Base-by-base conservation (phyloP, 163 green algal species). In the Coccomyxa subellipsoidea region DNA sequence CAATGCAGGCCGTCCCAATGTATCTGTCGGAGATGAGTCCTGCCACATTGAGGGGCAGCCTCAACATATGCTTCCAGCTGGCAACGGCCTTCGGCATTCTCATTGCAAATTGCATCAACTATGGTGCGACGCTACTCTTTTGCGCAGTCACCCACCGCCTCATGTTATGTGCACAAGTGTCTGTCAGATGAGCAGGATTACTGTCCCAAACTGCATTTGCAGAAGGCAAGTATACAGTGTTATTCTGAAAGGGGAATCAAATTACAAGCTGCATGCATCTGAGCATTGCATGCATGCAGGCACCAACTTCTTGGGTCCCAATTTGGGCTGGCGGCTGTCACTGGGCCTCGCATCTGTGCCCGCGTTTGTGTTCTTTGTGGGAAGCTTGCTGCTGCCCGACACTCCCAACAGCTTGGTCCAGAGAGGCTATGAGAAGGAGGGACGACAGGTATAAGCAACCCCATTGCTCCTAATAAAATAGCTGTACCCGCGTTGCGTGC, bases 21-120 rank as follows among this genome's bases (percentile, higher is more conserved):
- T 91, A 90, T 69, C 83, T 90, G 37, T 91, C 85, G 21, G 89
- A 92, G 77, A 89, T 90, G 75, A 84, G 84, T 4, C 86, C 84
- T 47, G 78, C 84, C 34, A 53, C 84, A 8, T 32, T 87, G 23
- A 79, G 84, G 7, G 86, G 86, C 21, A 81, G 78, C 27, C 84
- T 90, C 37, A 90, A 88, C 82, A 85, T 89, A 38, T 80, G 87
- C 77, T 90, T 90, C 82, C 86, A 90, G 79, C 82, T 90, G 73
- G 82, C 82, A 12, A 78, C 72, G 25, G 21, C 72, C 7, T 40
- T 78, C n/a, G 89, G 90, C 72, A 93, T 93, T 81, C 80, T 90
- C 39, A 84, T 84, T n/a, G 89, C 90, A 0, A 83, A 89, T 69
- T 83, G 85, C n/a, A 89, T 92, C 81, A 93, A 93, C 84, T 92